Evolutionary conservation across 305 asterid genomes (phyloP).

Genomic region (Striga hermonthica): DNA sequence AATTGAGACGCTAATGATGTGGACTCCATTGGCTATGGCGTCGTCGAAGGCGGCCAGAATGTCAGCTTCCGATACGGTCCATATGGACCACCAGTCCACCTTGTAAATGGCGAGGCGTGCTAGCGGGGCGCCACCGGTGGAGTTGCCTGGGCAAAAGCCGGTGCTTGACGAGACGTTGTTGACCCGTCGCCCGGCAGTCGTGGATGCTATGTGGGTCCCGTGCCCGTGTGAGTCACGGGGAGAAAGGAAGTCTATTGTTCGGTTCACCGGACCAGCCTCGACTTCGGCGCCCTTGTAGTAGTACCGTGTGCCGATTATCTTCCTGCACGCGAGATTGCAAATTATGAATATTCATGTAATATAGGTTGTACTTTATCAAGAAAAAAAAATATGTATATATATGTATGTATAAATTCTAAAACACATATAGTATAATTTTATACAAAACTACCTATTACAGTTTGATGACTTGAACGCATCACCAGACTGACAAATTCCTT

Average conservation of each 20-base stretch:
- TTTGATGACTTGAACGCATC: too few species aligned
- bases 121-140: constrained; percentile 46
- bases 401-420: too few species aligned
- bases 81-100: constrained; percentile 42
- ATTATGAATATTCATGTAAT: too few species aligned
- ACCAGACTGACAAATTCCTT: too few species aligned
- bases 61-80: constrained; percentile 31
- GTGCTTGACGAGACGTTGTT: constrained; percentile 36
- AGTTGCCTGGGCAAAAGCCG: constrained; percentile 40
- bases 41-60: constrained; percentile 46
- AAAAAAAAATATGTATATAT: too few species aligned
- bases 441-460: too few species aligned
- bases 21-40: constrained; percentile 53
- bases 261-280: constrained; percentile 58
- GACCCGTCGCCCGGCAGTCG: constrained; percentile 43
- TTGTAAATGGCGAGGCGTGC: constrained; percentile 48
- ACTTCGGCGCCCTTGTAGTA: constrained; percentile 66
- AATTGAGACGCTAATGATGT: constrained; percentile 41
- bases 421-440: too few species aligned
- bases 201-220: constrained; percentile 85
- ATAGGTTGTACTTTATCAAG: too few species aligned
- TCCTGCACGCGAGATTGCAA: constrained; percentile 50
- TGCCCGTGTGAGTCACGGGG: constrained; percentile 91
- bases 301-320: constrained; percentile 77
- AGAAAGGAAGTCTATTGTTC: constrained; percentile 57